Evolutionary conservation across 2,329 filamentous ascomycete species (phyloP), one percentile per base, ranked within the genome.

Genomic region (Paracamarosporium sp.): DNA sequence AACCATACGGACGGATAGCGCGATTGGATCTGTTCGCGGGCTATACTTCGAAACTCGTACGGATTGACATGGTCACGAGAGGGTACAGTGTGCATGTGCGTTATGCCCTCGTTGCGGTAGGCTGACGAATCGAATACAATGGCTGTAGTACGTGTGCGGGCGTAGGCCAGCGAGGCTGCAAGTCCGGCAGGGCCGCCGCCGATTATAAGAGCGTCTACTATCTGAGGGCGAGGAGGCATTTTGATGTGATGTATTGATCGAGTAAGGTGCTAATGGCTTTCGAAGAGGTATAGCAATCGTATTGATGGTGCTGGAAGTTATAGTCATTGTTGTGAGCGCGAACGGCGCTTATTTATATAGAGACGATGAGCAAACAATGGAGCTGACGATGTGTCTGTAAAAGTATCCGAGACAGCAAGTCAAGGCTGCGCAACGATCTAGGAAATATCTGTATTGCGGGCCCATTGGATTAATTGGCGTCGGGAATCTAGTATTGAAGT

Each of bases 161-260:
- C 76, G 2, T 81, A 73, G 0, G 67, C 66, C 1, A 76, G 63
- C 0, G 79, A 79, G 1, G 74, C 73, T 1, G 79, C 67, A 3
- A 84, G 73, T 6, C 81, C 81, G 0, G 80, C 80, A 7, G 80
- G 81, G 0, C 81, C 81, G 27, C 67, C 76, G 46, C 81, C 81
- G 13, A 75, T 59, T 48, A 76, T 71, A 28, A 76, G 61, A 22
- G 60, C 59, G 41, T 75, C 72, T 43, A 71, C 59, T 43, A 71
- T 61, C 33, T 61, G 53, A 36, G 68, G 68, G 17, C 60, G 65
- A n/a, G 47, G 47, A 5, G 58, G 12, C 62, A 66, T 66, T 5
- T 9, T 50, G 5, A 12, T 36, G 27, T 5, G 28, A 13, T 33
- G 3, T n/a, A 17, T 47, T 12, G 40, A 27, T 5, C 5, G n/a